These are phyloP conservation scores for Fragilaria radians DNA, from an alignment of 108 stramenopile species.

Conservation along the genomic window DNA sequence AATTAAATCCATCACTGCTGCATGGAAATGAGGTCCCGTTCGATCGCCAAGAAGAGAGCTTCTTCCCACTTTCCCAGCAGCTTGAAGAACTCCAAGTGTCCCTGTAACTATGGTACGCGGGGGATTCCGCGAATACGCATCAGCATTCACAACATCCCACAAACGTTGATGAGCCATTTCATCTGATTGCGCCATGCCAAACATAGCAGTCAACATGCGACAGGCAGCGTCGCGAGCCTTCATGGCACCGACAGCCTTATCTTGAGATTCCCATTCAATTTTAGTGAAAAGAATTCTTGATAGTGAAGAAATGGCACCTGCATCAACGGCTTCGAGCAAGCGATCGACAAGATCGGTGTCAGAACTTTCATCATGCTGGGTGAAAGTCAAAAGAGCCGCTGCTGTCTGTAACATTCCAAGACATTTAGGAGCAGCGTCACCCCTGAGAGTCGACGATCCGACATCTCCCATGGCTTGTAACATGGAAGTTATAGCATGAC, in stretches of 20 bases:
- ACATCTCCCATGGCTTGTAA: slow-evolving; percentile 42
- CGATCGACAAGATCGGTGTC: slow-evolving; percentile 44
- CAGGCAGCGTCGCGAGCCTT: slow-evolving; percentile 48
- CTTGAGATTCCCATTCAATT: slow-evolving; percentile 54
- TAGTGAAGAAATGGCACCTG: slow-evolving; percentile 48
- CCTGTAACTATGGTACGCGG: slow-evolving; percentile 44
- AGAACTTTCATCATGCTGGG: slow-evolving; percentile 35
- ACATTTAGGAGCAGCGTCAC: slow-evolving; percentile 60
- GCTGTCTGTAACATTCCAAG: slow-evolving; percentile 62
- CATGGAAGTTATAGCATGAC: slow-evolving; percentile 44
- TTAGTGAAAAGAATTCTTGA: slow-evolving; percentile 51
- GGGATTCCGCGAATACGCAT: slow-evolving; percentile 22
- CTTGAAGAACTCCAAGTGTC: slow-evolving; percentile 31
- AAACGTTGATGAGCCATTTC: slow-evolving; percentile 50
- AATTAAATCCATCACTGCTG: slow-evolving; percentile 54
- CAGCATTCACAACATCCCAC: slow-evolving; percentile 63
- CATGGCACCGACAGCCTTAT: slow-evolving; percentile 53
- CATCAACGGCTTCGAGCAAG: slow-evolving; percentile 63
- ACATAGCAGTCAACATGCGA: slow-evolving; percentile 52
- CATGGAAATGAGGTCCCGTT: slow-evolving; percentile 31
- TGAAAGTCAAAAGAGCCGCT: slow-evolving; percentile 46
- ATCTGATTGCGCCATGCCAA: slow-evolving; percentile 60
- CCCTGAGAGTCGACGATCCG: slow-evolving; percentile 46
- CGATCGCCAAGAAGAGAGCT: slow-evolving; percentile 24
- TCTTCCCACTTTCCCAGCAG: slow-evolving; percentile 16